A percentile compares a stretch with the other conserved stretches of the same genome.
Conservation (phyloP, 2,329 filamentous ascomycete species). For the Phyllosticta citrichinensis region DNA sequence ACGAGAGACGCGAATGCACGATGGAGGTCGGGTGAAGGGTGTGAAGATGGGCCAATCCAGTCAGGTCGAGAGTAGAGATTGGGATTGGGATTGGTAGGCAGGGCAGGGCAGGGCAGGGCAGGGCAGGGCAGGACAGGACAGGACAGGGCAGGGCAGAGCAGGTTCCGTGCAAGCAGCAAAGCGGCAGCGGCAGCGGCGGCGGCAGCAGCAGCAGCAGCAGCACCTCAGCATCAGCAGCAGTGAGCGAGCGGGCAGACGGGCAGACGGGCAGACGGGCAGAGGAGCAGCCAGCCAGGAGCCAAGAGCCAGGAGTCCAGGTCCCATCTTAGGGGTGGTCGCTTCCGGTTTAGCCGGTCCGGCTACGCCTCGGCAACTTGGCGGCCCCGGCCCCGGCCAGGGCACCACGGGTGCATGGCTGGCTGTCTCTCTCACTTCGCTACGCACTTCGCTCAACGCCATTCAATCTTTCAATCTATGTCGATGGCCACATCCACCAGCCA, state of each 20-base stretch:
- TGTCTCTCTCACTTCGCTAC: too few relatives aligned
- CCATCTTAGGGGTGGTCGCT: neutral
- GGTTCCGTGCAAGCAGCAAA: neutral
- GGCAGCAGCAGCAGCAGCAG: neutral
- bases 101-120: neutral
- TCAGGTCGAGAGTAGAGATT: neutral
- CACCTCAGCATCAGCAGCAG: neutral
- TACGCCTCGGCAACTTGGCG: neutral
- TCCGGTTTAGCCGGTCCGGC: neutral
- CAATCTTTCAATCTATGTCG: too few relatives aligned
- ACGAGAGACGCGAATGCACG: conserved; percentile 1
- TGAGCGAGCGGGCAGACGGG: too few relatives aligned
- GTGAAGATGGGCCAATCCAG: neutral
- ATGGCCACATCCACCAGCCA: neutral
- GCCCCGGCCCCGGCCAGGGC: too few relatives aligned
- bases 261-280: too few relatives aligned
- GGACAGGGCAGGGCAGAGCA: neutral
- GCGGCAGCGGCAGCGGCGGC: neutral
- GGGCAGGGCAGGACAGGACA: neutral
- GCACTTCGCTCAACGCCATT: too few relatives aligned
- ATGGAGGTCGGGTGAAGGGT: conserved; percentile 1
- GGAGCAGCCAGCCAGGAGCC: too few relatives aligned
- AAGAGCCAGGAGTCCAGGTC: neutral
- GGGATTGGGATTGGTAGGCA: neutral
- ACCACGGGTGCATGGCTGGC: too few relatives aligned